A percentile compares a stretch with the other conserved stretches of the same genome.
These are phyloP conservation scores for Arctium lappa DNA, from an alignment of 129 eudicot genomes.

Conservation along the genomic window DNA sequence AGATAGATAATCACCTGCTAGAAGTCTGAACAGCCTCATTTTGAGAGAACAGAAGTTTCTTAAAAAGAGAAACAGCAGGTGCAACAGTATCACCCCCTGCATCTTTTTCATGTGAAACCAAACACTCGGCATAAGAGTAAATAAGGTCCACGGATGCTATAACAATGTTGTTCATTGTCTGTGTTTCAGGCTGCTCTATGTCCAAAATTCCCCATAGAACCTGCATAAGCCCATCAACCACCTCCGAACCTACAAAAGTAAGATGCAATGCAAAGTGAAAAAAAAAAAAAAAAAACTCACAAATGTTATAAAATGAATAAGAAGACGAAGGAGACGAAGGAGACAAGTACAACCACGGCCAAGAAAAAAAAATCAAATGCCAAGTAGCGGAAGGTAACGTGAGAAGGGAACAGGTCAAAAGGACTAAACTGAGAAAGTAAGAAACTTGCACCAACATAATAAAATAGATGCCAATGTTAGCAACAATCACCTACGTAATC, in stretches of 20 bases:
- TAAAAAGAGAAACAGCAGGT: constrained; percentile 82
- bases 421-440: neutral
- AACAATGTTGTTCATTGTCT: constrained; percentile 93
- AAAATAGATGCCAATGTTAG: neutral
- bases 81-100: constrained; percentile 61
- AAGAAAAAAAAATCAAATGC: neutral
- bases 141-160: constrained; percentile 91
- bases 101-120: constrained; percentile 79
- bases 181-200: constrained; percentile 91
- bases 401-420: neutral
- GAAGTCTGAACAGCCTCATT: constrained; percentile 99
- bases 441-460: neutral
- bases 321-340: constrained; percentile 1
- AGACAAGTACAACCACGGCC: neutral
- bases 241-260: constrained; percentile 74
- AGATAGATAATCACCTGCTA: constrained; percentile 67
- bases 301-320: neutral
- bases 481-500: neutral
- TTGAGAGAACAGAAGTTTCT: constrained; percentile 76
- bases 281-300: neutral
- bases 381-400: neutral
- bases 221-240: constrained; percentile 97
- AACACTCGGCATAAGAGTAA: constrained; percentile 95
- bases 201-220: constrained; percentile 99
- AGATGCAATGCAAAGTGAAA: neutral